Conservation (phyloP, 164 flowering plant genomes). For the Stephania cephalantha region DNA sequence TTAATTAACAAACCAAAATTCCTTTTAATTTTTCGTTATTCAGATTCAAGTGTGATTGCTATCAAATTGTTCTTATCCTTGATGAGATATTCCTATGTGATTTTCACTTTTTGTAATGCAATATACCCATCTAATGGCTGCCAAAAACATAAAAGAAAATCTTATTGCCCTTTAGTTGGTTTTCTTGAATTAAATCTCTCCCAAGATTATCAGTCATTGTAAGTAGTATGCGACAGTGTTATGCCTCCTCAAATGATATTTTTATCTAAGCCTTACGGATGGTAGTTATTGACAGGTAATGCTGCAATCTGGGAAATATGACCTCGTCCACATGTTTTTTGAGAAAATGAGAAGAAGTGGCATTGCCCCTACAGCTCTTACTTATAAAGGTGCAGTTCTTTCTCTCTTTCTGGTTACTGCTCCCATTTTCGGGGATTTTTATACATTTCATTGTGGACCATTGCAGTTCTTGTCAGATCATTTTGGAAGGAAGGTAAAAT, state of each 20-base stretch:
- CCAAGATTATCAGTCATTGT: not conserved
- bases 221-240: not conserved
- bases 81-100: not conserved
- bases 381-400: conserved; percentile 57
- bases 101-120: not conserved
- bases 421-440: conserved; percentile 6
- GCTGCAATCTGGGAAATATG: conserved; percentile 81
- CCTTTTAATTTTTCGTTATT: not conserved
- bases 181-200: not conserved
- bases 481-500: conserved; percentile 86
- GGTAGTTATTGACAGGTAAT: conserved; percentile 78
- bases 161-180: not conserved
- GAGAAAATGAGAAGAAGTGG: conserved; percentile 69
- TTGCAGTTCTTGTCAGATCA: conserved; percentile 75
- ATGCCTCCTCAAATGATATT: conserved; percentile 24
- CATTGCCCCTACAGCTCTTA: conserved; percentile 58
- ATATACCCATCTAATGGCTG: not conserved
- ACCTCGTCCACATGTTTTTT: conserved; percentile 69
- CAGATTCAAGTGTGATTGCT: not conserved
- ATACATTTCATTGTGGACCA: conserved; percentile 6
- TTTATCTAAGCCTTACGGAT: conserved; percentile 44
- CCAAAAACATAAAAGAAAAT: no score
- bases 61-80: not conserved
- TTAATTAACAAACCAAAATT: not conserved
- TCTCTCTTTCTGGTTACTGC: conserved; percentile 5